Conservation (phyloP, 345 rosid species). For the Rubroshorea leprosula region DNA sequence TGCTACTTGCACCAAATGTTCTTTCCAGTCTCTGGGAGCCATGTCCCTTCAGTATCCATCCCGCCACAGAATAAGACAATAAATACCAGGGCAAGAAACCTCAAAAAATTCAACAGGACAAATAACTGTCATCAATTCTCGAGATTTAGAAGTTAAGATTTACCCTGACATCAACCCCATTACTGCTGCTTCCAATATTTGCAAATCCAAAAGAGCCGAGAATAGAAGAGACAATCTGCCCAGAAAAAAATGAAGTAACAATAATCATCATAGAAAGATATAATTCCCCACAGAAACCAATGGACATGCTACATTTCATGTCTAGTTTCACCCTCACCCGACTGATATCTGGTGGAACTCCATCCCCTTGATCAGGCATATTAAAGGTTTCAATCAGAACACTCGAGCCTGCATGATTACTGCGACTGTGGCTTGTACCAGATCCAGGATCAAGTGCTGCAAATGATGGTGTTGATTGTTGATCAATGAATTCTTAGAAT, state of each 20-base stretch:
- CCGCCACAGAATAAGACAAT: slow-evolving; percentile 7
- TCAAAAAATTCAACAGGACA: background rate
- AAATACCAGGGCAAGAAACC: background rate
- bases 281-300: slow-evolving; percentile 5
- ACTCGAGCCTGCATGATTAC: slow-evolving; percentile 38
- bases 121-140: no score
- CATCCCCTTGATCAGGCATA: slow-evolving; percentile 67
- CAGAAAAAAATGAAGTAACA: slow-evolving; percentile 16
- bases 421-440: slow-evolving; percentile 30
- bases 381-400: slow-evolving; percentile 61
- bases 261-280: background rate
- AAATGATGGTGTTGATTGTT: slow-evolving; percentile 7
- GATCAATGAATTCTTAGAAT: no score
- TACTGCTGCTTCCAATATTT: slow-evolving; percentile 39
- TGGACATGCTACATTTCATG: slow-evolving; percentile 6
- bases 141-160: slow-evolving; percentile 16
- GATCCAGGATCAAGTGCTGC: slow-evolving; percentile 36
- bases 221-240: slow-evolving; percentile 68
- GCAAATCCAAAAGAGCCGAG: slow-evolving; percentile 68
- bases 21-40: slow-evolving; percentile 41
- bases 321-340: slow-evolving; percentile 40
- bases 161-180: slow-evolving; percentile 44
- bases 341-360: slow-evolving; percentile 62
- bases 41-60: slow-evolving; percentile 33
- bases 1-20: slow-evolving; percentile 31